A percentile compares a stretch with the other conserved stretches of the same genome.
These are phyloP conservation scores for Sporothrix brunneoviolacea DNA, from an alignment of 2,329 filamentous ascomycete species.

Conservation along the genomic window DNA sequence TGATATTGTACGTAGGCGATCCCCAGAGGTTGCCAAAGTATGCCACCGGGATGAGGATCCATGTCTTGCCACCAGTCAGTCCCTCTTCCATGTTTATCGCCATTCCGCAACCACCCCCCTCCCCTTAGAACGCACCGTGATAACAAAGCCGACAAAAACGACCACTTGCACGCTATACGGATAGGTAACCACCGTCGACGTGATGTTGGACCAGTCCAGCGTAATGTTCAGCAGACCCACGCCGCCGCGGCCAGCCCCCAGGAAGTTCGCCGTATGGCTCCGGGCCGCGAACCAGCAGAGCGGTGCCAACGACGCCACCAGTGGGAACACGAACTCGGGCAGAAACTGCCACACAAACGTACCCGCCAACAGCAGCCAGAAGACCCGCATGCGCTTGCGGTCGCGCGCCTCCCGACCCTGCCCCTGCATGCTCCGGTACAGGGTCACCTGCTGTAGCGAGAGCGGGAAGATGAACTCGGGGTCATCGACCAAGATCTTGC, in stretches of 20 bases:
- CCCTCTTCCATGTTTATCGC: no score
- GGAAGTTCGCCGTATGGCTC: slow-evolving; percentile 20
- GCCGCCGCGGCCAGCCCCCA: slow-evolving; percentile 18
- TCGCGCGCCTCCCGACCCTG: slow-evolving; percentile 7
- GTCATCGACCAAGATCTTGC: slow-evolving; percentile 19
- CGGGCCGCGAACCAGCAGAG: slow-evolving; percentile 20
- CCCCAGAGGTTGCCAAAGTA: slow-evolving; percentile 20
- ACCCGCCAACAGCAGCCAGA: slow-evolving; percentile 13
- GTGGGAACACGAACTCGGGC: slow-evolving; percentile 18
- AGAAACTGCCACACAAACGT: slow-evolving; percentile 20
- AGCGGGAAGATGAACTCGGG: slow-evolving; percentile 20
- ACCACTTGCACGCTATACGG: slow-evolving; percentile 20
- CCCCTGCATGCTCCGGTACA: slow-evolving; percentile 19
- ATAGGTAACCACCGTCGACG: slow-evolving; percentile 18
- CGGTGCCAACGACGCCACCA: slow-evolving; percentile 18
- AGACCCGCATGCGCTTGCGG: slow-evolving; percentile 10
- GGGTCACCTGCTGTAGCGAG: slow-evolving; percentile 18
- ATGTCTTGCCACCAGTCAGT: no score
- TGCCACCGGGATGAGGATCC: slow-evolving; percentile 20
- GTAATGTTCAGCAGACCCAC: slow-evolving; percentile 20
- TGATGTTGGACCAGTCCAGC: slow-evolving; percentile 21
- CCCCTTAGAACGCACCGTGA: slow-evolving; percentile 10
- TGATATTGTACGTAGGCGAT: slow-evolving; percentile 19
- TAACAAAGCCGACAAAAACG: slow-evolving; percentile 17
- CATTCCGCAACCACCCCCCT: no score